Evolutionary conservation across 2,329 filamentous ascomycete genomes (phyloP).

Genomic region (Colletotrichum liriopes): DNA sequence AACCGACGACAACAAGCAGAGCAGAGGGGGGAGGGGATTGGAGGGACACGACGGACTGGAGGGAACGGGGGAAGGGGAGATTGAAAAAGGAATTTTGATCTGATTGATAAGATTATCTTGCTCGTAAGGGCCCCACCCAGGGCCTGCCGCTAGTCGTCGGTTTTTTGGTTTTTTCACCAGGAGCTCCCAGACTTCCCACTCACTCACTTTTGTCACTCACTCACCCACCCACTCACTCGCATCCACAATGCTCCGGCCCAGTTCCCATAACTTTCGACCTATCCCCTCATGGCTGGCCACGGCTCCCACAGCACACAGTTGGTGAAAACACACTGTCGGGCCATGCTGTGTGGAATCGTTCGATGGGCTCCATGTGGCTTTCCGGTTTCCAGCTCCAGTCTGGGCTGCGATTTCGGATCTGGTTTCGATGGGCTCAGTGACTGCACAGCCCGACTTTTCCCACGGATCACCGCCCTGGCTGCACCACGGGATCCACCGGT

Average conservation of each 20-base stretch:
- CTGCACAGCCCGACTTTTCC: constrained; percentile 36
- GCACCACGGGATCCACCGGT: constrained; percentile 25
- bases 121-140: constrained; percentile 36
- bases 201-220: neutral
- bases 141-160: constrained; percentile 27
- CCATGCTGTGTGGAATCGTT: constrained; percentile 33
- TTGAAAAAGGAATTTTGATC: constrained; percentile 50
- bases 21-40: constrained; percentile 40
- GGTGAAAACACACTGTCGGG: neutral
- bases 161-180: constrained; percentile 10
- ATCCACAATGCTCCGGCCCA: no score
- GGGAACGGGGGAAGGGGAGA: constrained; percentile 13
- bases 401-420: constrained; percentile 38
- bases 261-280: neutral
- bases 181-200: neutral
- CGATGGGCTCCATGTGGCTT: constrained; percentile 27
- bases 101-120: constrained; percentile 64
- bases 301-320: constrained; percentile 2
- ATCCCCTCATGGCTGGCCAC: neutral
- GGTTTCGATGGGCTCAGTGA: constrained; percentile 3
- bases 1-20: constrained; percentile 40
- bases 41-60: constrained; percentile 42
- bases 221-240: neutral
- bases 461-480: constrained; percentile 25
- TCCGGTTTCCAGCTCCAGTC: neutral